These are phyloP conservation scores for Agaricus blazei DNA, from an alignment of 768 basidiomycete species.

Conservation along the genomic window DNA sequence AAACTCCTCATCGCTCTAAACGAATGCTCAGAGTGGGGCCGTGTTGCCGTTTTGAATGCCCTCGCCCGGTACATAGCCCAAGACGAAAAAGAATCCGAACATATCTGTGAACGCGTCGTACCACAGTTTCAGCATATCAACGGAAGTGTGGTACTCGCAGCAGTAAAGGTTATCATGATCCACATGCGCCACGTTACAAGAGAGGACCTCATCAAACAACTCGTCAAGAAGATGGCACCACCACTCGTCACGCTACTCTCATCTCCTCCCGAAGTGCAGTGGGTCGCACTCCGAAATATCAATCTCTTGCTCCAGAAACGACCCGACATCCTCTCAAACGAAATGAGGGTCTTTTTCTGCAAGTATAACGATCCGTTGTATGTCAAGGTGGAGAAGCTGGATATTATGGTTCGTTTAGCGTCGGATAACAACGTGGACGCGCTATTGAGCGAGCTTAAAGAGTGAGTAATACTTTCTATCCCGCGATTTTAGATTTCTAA, in stretches of 20 bases:
- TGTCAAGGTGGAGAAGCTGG: conserved; percentile 97
- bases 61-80: conserved; percentile 76
- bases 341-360: conserved; percentile 99
- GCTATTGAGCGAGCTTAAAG: conserved; percentile 90
- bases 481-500: background rate
- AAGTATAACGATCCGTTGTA: conserved; percentile 99
- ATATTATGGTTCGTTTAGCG: conserved; percentile 95
- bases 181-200: conserved; percentile 81
- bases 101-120: conserved; percentile 97
- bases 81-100: conserved; percentile 95
- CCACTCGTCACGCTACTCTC: conserved; percentile 93
- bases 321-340: conserved; percentile 83
- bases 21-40: conserved; percentile 99
- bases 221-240: conserved; percentile 96
- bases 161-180: conserved; percentile 97
- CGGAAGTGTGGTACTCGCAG: conserved; percentile 93
- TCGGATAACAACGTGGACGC: conserved; percentile 92
- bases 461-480: conserved; percentile 49
- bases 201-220: conserved; percentile 79
- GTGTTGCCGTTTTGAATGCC: conserved; percentile 88
- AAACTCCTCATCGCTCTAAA: conserved; percentile 94
- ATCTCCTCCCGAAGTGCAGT: conserved; percentile 96
- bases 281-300: conserved; percentile 96
- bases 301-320: conserved; percentile 95
- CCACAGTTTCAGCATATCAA: conserved; percentile 99